These are phyloP conservation scores for Larix kaempferi DNA, from an alignment of 75 land plant genomes.

Conservation along the genomic window DNA sequence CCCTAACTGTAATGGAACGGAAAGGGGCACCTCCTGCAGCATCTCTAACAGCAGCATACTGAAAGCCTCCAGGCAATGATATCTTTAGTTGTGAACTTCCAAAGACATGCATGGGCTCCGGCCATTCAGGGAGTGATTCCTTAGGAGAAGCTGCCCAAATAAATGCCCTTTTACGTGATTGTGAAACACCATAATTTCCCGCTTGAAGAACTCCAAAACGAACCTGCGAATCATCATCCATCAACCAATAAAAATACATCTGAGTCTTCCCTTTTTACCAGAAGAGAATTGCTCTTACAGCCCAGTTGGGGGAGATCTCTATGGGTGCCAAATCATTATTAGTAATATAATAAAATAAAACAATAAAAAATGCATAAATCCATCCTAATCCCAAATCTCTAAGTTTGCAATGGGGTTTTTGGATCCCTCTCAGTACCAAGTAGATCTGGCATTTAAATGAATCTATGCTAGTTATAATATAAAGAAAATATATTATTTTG, in stretches of 20 bases:
- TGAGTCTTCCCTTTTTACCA: not conserved
- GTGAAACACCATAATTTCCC: slow-evolving; percentile 94
- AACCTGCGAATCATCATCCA: slow-evolving; percentile 45
- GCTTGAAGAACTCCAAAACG: slow-evolving; percentile 97
- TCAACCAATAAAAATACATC: not conserved
- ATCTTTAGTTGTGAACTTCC: slow-evolving; percentile 76
- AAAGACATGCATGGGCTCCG: slow-evolving; percentile 95
- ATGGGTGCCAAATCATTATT: not conserved
- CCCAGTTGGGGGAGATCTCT: not conserved
- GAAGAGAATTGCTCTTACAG: not conserved
- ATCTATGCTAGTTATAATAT: not conserved
- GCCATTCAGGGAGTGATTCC: slow-evolving; percentile 90
- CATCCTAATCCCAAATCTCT: not conserved
- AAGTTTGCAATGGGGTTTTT: not conserved
- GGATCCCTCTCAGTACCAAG: not conserved
- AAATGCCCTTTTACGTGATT: slow-evolving; percentile 90
- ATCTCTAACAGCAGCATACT: slow-evolving; percentile 84
- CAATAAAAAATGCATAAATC: not conserved
- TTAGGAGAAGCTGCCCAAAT: slow-evolving; percentile 96
- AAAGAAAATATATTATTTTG: not conserved
- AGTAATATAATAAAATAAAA: not conserved
- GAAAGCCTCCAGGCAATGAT: slow-evolving; percentile 38
- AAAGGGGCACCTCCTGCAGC: slow-evolving; percentile 86
- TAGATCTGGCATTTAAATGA: not conserved
- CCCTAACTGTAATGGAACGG: slow-evolving; percentile 87